Evolutionary conservation across 371 early-diverging fungal species (phyloP).

Genomic region (Apophysomyces variabilis): DNA sequence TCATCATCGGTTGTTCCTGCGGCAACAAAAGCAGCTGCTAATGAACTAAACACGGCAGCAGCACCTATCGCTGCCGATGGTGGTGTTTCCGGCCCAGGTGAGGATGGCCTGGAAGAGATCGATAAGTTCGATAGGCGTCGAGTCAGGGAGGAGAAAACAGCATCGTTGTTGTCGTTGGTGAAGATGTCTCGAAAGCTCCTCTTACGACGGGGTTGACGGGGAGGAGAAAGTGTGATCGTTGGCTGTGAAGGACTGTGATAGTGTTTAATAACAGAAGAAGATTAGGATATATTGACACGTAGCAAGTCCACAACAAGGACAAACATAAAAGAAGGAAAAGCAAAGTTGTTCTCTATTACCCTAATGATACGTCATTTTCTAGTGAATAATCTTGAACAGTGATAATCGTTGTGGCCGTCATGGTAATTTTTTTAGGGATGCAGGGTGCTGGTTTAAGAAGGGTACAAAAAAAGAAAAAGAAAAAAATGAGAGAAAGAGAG

Average conservation of each 20-base stretch:
- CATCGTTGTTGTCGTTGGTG: constrained; percentile 7
- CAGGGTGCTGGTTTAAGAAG: not conserved
- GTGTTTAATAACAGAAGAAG: too few relatives aligned
- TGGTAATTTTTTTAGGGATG: not conserved
- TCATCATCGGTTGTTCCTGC: constrained; percentile 15
- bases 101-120: constrained; percentile 22
- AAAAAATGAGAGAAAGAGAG: not conserved
- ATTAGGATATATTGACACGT: not conserved
- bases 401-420: not conserved
- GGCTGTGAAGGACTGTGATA: constrained; percentile 14
- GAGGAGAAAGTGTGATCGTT: constrained; percentile 27
- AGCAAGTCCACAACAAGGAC: not conserved
- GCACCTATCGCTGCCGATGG: constrained; percentile 18
- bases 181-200: constrained; percentile 23
- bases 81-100: constrained; percentile 13
- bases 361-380: not conserved
- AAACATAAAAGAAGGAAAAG: not conserved
- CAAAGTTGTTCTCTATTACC: not conserved
- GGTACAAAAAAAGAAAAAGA: constrained; percentile 8
- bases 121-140: constrained; percentile 22
- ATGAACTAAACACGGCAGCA: constrained; percentile 25
- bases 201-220: constrained; percentile 19
- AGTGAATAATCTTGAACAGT: constrained; percentile 1
- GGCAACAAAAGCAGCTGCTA: constrained; percentile 23
- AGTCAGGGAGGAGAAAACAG: constrained; percentile 12